Evolutionary conservation across 2,329 filamentous ascomycete genomes (phyloP), one percentile per base, ranked within the genome.

Genomic region (Apiospora hydei): DNA sequence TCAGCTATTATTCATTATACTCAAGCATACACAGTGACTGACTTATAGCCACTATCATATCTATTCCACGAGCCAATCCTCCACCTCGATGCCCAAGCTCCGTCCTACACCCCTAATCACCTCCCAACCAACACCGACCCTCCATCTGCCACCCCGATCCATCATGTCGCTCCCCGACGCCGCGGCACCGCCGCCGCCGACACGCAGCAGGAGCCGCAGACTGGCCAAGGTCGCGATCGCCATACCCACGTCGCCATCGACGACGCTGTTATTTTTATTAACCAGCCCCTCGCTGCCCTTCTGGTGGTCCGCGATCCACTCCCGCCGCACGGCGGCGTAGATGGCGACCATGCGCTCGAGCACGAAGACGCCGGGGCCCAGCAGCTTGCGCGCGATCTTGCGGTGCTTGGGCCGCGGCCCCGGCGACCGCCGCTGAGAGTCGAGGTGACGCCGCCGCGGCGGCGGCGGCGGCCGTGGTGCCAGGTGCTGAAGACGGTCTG

Each of bases 331-430:
- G 0, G 92, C 90, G 13, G 90, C 88, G 75, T 94, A 93, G 34
- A 96, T 94, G 10, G 94, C 92, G 70, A 96, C 86, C 86, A 96
- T 89, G 46, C 94, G 87, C 82, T 96, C 94, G 18, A 96, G 83
- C 7, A 93, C 88, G 77, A 96, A 96, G 0, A 92, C 90, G 74
- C 93, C 91, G 0, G 94, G 92, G 13, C 93, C 93, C 4, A 96
- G 88, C 2, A 96, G 85, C 81, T 94, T 94, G 38, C 94, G 88
- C 14, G 93, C 90, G 30, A 96, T 94, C 81, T 93, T 93, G 71
- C 92, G 88, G 77, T 91, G 89, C 78, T 90, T 91, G 70, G 82
- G 71, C 46, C 79, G 69, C 81, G 81, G 77, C 77, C 16, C 77
- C 78, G 1, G 78, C 78, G 18, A 82, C 41, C 43, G 6, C 26